These are phyloP conservation scores for Elongisporangium senticosum DNA, from an alignment of 352 stramenopile species.

Conservation along the genomic window DNA sequence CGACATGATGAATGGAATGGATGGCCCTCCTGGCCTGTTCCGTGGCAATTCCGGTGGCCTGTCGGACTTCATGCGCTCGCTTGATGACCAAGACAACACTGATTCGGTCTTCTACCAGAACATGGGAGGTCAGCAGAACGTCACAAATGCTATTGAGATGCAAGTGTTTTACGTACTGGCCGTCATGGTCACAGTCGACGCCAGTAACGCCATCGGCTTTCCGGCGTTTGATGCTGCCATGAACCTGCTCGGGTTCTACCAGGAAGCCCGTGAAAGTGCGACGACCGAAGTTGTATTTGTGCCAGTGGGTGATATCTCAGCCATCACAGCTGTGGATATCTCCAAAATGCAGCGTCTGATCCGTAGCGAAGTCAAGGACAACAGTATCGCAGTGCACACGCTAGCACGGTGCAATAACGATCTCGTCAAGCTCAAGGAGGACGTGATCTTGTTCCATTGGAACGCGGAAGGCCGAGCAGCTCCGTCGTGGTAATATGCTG, in stretches of 20 bases:
- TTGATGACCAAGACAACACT: constrained; percentile 60
- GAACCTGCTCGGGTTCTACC: constrained; percentile 80
- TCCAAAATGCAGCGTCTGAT: constrained; percentile 59
- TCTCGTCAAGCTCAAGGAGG: constrained; percentile 80
- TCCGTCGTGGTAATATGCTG: constrained; percentile 21
- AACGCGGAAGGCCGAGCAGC: constrained; percentile 64
- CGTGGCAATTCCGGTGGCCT: constrained; percentile 71
- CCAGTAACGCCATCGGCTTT: constrained; percentile 70
- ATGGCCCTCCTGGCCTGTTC: constrained; percentile 63
- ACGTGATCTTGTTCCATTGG: constrained; percentile 84
- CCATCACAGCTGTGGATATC: constrained; percentile 69
- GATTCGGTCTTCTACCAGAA: constrained; percentile 69
- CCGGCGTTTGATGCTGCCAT: constrained; percentile 62
- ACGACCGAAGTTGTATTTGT: constrained; percentile 82
- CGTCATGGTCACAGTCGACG: constrained; percentile 66
- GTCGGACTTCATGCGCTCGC: constrained; percentile 72
- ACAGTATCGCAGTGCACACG: constrained; percentile 65
- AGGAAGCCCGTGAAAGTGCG: constrained; percentile 62
- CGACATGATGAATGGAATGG: constrained; percentile 67
- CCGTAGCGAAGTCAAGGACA: constrained; percentile 63
- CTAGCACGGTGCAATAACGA: constrained; percentile 74
- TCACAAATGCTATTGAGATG: constrained; percentile 70
- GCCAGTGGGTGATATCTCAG: constrained; percentile 64
- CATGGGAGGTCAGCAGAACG: constrained; percentile 26
- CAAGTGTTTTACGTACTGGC: constrained; percentile 80